Evolutionary conservation across 768 basidiomycete genomes (phyloP).

Genomic region (Podaxis mareebaensis): DNA sequence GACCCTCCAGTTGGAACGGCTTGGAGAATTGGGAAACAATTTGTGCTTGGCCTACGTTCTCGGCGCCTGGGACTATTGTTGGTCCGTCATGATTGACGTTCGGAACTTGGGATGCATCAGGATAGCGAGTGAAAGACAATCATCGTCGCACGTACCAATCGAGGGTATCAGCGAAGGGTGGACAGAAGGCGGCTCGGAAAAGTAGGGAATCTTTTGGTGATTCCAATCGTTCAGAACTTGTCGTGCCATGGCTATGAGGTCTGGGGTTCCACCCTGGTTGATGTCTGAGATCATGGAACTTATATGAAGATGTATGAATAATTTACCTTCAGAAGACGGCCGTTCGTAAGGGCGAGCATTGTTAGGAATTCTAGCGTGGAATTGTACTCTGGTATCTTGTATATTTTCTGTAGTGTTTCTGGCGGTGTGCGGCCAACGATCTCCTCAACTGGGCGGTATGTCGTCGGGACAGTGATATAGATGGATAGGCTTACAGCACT

Average conservation of each 20-base stretch:
- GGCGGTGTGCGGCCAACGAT: constrained; percentile 74
- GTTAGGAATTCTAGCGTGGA: constrained; percentile 84
- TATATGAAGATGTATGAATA: not conserved
- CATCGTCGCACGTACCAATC: constrained; percentile 31
- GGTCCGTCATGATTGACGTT: constrained; percentile 25
- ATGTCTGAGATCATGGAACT: not conserved
- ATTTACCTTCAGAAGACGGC: constrained; percentile 78
- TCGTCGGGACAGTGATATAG: not conserved
- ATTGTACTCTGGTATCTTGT: constrained; percentile 75
- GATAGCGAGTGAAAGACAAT: not conserved
- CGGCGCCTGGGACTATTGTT: constrained; percentile 67
- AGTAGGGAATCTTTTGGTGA: constrained; percentile 92
- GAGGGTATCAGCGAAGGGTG: constrained; percentile 78
- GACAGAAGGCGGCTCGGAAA: constrained; percentile 71
- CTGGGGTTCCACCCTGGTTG: constrained; percentile 84
- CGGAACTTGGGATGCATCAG: not conserved
- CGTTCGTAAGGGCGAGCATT: constrained; percentile 82
- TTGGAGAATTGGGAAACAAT: constrained; percentile 71
- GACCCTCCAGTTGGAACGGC: constrained; percentile 77
- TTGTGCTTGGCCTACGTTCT: constrained; percentile 78
- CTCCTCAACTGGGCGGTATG: constrained; percentile 67
- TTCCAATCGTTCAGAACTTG: constrained; percentile 92
- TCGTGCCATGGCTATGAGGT: constrained; percentile 79
- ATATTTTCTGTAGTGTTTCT: constrained; percentile 78
- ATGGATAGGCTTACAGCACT: constrained; percentile 26